A percentile compares a stretch with the other conserved stretches of the same genome.
Evolutionary conservation across 371 early-diverging fungal species (phyloP).

Genomic region (Circinella umbellata): DNA sequence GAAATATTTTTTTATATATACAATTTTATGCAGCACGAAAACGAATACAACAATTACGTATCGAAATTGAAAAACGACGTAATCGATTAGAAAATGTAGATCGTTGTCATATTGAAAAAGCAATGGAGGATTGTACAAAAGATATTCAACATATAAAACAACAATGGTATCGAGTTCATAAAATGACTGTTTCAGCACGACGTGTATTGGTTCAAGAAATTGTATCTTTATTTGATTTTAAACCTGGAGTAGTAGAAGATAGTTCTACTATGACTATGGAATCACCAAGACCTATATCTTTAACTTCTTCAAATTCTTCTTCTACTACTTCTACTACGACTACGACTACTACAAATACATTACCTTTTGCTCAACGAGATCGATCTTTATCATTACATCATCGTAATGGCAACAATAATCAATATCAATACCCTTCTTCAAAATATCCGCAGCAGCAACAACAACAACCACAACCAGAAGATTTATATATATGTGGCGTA

Average conservation of each 20-base stretch:
- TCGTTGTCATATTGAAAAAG: conserved; percentile 25
- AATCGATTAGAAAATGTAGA: conserved; percentile 22
- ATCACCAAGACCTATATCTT: not conserved
- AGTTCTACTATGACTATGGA: conserved; percentile 9
- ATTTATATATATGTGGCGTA: conserved; percentile 62
- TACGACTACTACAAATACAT: not conserved
- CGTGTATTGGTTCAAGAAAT: conserved; percentile 61
- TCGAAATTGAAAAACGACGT: conserved; percentile 25
- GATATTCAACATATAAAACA: conserved; percentile 39
- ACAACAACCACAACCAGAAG: conserved; percentile 31
- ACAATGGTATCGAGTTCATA: conserved; percentile 43
- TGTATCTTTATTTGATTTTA: conserved; percentile 60
- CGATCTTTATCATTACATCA: not conserved
- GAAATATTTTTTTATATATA: not conserved
- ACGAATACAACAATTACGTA: conserved; percentile 27
- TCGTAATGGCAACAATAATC: not conserved
- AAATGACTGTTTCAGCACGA: conserved; percentile 44
- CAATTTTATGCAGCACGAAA: conserved; percentile 21
- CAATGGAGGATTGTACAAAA: conserved; percentile 33
- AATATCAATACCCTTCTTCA: conserved; percentile 1
- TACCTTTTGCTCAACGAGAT: conserved; percentile 2
- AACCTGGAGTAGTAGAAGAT: conserved; percentile 37
- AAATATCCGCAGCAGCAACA: not conserved
- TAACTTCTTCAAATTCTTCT: not conserved
- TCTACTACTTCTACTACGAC: not conserved